These are phyloP conservation scores for Mrakiaceae sp. DNA, from an alignment of 1,284 basidiomycete genomes.

Conservation along the genomic window DNA sequence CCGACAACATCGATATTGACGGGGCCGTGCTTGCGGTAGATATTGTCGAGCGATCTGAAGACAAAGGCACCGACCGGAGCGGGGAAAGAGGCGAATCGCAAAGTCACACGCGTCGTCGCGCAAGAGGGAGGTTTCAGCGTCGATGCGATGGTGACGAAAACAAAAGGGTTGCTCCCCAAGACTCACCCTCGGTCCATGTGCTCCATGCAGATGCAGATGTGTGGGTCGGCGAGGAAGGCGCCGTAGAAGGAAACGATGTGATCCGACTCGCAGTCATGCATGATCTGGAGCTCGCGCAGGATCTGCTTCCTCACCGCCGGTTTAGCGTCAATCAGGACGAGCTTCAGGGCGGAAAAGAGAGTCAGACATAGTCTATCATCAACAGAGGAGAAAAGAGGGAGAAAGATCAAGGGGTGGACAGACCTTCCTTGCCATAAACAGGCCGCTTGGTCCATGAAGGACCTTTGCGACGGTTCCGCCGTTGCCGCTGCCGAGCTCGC, in stretches of 20 bases:
- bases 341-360: slow-evolving; percentile 41
- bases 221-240: slow-evolving; percentile 88
- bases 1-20: slow-evolving; percentile 82
- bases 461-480: slow-evolving; percentile 94
- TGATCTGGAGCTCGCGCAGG: slow-evolving; percentile 90
- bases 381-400: not conserved
- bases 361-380: not conserved
- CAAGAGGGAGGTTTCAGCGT: not conserved
- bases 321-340: slow-evolving; percentile 95
- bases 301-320: slow-evolving; percentile 97
- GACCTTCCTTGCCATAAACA: slow-evolving; percentile 91
- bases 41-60: slow-evolving; percentile 58
- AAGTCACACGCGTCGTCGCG: slow-evolving; percentile 27
- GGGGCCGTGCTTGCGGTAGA: slow-evolving; percentile 86
- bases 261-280: slow-evolving; percentile 88
- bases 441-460: slow-evolving; percentile 78
- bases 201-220: slow-evolving; percentile 99
- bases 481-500: slow-evolving; percentile 91
- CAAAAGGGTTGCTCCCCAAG: not conserved
- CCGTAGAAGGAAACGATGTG: slow-evolving; percentile 96
- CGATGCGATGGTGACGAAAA: not conserved
- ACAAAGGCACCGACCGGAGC: not conserved
- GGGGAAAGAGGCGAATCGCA: not conserved
- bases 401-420: slow-evolving; percentile 23
- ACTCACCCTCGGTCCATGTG: slow-evolving; percentile 64